Percentiles rank a stretch among this genome's conserved stretches.
phyloP scores from a whole-genome alignment of 352 stramenopile genomes.

The Phytophthora aleatoria region DNA sequence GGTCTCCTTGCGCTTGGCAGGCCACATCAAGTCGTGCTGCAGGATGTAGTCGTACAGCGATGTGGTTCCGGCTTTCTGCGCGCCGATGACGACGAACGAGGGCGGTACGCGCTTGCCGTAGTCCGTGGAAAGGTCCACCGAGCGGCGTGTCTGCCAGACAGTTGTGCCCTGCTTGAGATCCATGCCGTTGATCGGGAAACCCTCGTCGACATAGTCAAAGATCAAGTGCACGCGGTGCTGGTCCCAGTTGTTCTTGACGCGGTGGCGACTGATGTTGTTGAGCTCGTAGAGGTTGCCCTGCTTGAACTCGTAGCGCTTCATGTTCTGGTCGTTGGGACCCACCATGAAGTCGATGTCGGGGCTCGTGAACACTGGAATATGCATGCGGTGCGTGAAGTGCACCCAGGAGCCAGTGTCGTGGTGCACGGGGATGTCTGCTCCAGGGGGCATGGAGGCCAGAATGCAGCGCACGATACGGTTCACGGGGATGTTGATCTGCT shows the following conservation, averaged over 20 bases:
- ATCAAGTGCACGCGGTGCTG: slow-evolving; percentile 97
- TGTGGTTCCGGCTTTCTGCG: slow-evolving; percentile 96
- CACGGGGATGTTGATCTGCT: slow-evolving; percentile 86
- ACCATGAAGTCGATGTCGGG: slow-evolving; percentile 80
- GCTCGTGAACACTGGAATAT: slow-evolving; percentile 95
- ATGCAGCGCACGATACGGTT: slow-evolving; percentile 93
- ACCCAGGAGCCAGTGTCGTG: slow-evolving; percentile 99
- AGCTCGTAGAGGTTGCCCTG: slow-evolving; percentile 97
- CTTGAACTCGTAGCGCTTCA: slow-evolving; percentile 92
- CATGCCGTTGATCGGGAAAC: slow-evolving; percentile 65
- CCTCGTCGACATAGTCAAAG: slow-evolving; percentile 97
- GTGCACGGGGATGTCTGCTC: slow-evolving; percentile 95
- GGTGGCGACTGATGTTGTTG: slow-evolving; percentile 98
- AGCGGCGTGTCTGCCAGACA: slow-evolving; percentile 95
- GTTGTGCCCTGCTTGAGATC: slow-evolving; percentile 88
- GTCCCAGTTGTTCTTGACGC: slow-evolving; percentile 92
- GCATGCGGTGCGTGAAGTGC: slow-evolving; percentile 94
- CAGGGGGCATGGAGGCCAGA: slow-evolving; percentile 94
- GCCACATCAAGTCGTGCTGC: slow-evolving; percentile 95
- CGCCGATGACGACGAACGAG: slow-evolving; percentile 96
- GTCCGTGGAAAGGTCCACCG: slow-evolving; percentile 91
- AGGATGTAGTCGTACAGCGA: slow-evolving; percentile 97
- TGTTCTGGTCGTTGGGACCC: slow-evolving; percentile 78
- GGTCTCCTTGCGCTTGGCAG: slow-evolving; percentile 93
- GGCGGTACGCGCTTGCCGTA: slow-evolving; percentile 78